Evolutionary conservation across 345 rosid genomes (phyloP).

Genomic region (thale cress (Arabidopsis thaliana)): DNA sequence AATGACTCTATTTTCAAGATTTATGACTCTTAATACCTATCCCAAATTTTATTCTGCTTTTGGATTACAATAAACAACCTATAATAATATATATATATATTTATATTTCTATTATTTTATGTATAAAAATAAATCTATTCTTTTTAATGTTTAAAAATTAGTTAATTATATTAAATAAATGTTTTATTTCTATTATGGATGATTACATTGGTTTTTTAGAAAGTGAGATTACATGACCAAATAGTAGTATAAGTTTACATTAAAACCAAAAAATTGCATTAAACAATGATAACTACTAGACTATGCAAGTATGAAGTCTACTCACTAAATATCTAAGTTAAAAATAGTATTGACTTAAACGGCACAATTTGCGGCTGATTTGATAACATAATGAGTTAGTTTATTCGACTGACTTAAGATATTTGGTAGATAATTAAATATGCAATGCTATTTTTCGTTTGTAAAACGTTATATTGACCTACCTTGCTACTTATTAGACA

Average conservation of each 20-base stretch:
- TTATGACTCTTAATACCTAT: neutral
- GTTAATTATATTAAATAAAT: neutral
- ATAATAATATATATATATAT: too few species aligned
- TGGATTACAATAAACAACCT: too few species aligned
- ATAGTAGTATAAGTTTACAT: neutral
- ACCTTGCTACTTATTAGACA: conserved; percentile 27
- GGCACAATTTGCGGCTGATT: conserved; percentile 6
- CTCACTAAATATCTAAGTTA: neutral
- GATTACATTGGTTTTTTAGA: neutral
- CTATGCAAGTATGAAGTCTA: conserved; percentile 10
- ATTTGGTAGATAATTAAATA: neutral
- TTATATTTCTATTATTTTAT: too few species aligned
- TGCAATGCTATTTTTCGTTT: conserved; percentile 11
- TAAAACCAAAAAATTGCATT: neutral
- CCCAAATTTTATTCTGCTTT: neutral
- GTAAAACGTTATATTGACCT: conserved; percentile 28
- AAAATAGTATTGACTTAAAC: neutral
- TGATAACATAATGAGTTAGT: neutral
- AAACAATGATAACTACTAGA: neutral
- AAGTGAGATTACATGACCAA: neutral
- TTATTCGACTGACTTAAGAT: neutral
- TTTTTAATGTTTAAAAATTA: neutral
- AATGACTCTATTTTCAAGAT: neutral
- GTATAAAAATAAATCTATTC: too few species aligned
- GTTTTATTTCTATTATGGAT: neutral